Evolutionary conservation across 352 stramenopile genomes (phyloP).

Genomic region (Saprolegnia diclina): DNA sequence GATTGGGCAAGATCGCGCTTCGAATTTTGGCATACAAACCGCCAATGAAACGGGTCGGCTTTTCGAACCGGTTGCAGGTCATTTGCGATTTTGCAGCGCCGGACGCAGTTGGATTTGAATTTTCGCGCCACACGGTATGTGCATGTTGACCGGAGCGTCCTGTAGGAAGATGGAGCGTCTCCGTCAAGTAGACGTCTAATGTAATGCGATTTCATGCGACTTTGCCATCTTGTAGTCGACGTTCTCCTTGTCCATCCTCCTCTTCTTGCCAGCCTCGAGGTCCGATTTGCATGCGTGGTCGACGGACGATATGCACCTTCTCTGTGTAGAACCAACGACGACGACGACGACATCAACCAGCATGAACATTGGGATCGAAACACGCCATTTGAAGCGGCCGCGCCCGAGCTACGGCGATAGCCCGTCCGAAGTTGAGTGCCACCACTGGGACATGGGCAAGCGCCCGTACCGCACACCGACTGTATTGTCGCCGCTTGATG

Average conservation of each 20-base stretch:
- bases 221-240: too few relatives aligned
- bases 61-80: neutral
- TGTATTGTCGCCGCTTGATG: slow-evolving; percentile 48
- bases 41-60: neutral
- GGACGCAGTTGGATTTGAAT: slow-evolving; percentile 16
- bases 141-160: neutral
- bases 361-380: too few relatives aligned
- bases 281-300: too few relatives aligned
- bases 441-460: slow-evolving; percentile 25
- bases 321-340: too few relatives aligned
- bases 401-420: slow-evolving; percentile 18
- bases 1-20: slow-evolving; percentile 20
- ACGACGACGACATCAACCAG: too few relatives aligned
- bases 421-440: slow-evolving; percentile 20
- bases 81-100: slow-evolving; percentile 25
- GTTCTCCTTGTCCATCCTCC: neutral
- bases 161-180: neutral
- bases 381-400: slow-evolving; percentile 16
- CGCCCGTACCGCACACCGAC: neutral
- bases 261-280: too few relatives aligned
- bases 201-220: slow-evolving; percentile 7
- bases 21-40: slow-evolving; percentile 23
- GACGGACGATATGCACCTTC: too few relatives aligned
- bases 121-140: slow-evolving; percentile 17
- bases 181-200: slow-evolving; percentile 2